These are phyloP conservation scores for Pichia sp. DNA, from an alignment of 1,139 yeast genomes.

Conservation along the genomic window DNA sequence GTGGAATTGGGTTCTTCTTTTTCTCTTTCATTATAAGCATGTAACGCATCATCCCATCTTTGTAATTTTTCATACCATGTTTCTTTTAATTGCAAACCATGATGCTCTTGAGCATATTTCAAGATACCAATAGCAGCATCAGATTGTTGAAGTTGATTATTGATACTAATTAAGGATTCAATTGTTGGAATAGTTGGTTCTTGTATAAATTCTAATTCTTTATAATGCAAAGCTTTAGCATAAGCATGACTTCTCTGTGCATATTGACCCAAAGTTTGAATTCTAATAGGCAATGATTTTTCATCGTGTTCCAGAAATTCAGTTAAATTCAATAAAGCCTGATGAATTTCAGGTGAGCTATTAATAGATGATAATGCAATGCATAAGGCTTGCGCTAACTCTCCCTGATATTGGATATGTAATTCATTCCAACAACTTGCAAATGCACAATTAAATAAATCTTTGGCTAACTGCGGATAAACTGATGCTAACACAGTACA, in stretches of 20 bases:
- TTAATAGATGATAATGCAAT: conserved; percentile 84
- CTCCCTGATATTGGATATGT: conserved; percentile 89
- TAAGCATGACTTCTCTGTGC: conserved; percentile 96
- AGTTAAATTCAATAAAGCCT: conserved; percentile 78
- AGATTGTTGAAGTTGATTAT: conserved; percentile 90
- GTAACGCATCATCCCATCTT: conserved; percentile 96
- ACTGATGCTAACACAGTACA: conserved; percentile 88
- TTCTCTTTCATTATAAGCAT: conserved; percentile 76
- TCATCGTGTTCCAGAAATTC: conserved; percentile 98
- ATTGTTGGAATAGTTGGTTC: conserved; percentile 91
- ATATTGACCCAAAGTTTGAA: conserved; percentile 81
- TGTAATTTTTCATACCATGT: conserved; percentile 97
- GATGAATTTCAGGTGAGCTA: conserved; percentile 94
- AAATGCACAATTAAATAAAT: conserved; percentile 89
- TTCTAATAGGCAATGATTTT: conserved; percentile 85
- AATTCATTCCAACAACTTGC: conserved; percentile 95
- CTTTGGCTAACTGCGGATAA: conserved; percentile 84
- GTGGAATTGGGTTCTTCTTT: conserved; percentile 49
- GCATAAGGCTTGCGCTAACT: conserved; percentile 77
- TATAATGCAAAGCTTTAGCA: conserved; percentile 94
- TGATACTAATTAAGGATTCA: conserved; percentile 85
- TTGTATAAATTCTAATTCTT: conserved; percentile 89
- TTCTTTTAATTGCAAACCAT: conserved; percentile 86
- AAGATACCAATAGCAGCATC: conserved; percentile 98
- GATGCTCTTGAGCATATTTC: conserved; percentile 92